These are phyloP conservation scores for Tulasnella sp. DNA, from an alignment of 768 basidiomycete species.

Conservation along the genomic window DNA sequence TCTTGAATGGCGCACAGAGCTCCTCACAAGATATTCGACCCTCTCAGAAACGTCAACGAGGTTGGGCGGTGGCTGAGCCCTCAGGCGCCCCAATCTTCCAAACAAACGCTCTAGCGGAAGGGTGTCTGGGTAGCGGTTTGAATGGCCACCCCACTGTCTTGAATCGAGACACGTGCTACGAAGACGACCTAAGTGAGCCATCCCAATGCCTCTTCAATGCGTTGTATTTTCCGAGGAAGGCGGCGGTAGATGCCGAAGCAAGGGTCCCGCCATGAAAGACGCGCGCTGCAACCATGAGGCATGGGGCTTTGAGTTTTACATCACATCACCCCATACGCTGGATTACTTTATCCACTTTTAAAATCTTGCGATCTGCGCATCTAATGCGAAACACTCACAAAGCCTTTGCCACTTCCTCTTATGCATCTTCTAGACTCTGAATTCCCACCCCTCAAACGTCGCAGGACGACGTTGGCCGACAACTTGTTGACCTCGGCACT, in stretches of 20 bases:
- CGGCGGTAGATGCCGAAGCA: no score
- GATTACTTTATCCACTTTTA: no score
- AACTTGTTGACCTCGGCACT: slow-evolving; percentile 75
- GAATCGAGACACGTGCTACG: neutral
- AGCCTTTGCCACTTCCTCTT: neutral
- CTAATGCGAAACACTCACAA: no score
- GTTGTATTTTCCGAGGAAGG: no score
- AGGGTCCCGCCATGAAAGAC: no score
- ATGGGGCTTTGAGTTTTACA: no score
- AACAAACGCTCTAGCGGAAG: neutral
- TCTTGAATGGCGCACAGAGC: neutral
- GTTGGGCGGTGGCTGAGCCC: neutral
- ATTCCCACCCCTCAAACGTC: slow-evolving; percentile 57
- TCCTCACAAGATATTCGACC: neutral
- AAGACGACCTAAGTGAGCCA: neutral
- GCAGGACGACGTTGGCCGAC: slow-evolving; percentile 60
- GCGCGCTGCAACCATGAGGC: no score
- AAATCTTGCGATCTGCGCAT: no score
- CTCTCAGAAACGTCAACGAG: slow-evolving; percentile 9
- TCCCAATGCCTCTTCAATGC: no score
- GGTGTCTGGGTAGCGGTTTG: neutral
- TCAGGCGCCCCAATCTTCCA: neutral
- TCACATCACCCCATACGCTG: no score
- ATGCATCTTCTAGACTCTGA: slow-evolving; percentile 4
- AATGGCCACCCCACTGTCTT: neutral